Evolutionary conservation across 345 rosid species (phyloP).

Genomic region (Atalantia buxifolia): DNA sequence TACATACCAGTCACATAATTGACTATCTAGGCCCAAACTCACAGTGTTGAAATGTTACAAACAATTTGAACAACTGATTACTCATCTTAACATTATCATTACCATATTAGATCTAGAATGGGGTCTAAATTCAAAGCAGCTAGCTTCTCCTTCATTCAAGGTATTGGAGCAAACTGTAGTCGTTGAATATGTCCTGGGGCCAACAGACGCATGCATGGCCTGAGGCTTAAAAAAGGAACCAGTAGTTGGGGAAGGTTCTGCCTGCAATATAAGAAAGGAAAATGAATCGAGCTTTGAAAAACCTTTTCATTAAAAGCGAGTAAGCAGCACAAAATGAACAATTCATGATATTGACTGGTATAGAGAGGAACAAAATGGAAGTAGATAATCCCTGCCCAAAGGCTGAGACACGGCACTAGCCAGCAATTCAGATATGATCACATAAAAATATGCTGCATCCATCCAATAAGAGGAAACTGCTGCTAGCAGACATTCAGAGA

Average conservation of each 20-base stretch:
- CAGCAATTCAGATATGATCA: slow-evolving; percentile 8
- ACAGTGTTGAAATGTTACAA: not conserved
- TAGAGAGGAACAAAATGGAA: not conserved
- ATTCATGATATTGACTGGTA: not conserved
- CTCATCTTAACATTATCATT: slow-evolving; percentile 18
- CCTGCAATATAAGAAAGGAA: slow-evolving; percentile 46
- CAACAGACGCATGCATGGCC: slow-evolving; percentile 30
- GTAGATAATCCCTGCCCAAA: slow-evolving; percentile 6
- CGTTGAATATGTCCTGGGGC: slow-evolving; percentile 38
- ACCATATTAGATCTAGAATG: slow-evolving; percentile 69
- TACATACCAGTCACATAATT: not conserved
- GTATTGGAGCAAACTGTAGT: slow-evolving; percentile 37
- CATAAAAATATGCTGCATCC: slow-evolving; percentile 1
- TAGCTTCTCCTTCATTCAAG: slow-evolving; percentile 44
- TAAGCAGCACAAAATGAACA: not conserved
- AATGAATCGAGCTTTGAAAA: not conserved
- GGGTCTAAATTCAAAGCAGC: slow-evolving; percentile 77
- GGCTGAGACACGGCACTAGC: not conserved
- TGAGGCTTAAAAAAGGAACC: slow-evolving; percentile 79
- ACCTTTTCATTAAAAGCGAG: not conserved
- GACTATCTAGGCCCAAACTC: not conserved
- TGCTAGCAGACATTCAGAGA: slow-evolving; percentile 7
- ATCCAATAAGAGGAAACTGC: not conserved
- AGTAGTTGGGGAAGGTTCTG: slow-evolving; percentile 95
- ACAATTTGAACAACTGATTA: not conserved